These are phyloP conservation scores for Lodderomyces elongisporus DNA, from an alignment of 1,139 yeast genomes.

Conservation along the genomic window DNA sequence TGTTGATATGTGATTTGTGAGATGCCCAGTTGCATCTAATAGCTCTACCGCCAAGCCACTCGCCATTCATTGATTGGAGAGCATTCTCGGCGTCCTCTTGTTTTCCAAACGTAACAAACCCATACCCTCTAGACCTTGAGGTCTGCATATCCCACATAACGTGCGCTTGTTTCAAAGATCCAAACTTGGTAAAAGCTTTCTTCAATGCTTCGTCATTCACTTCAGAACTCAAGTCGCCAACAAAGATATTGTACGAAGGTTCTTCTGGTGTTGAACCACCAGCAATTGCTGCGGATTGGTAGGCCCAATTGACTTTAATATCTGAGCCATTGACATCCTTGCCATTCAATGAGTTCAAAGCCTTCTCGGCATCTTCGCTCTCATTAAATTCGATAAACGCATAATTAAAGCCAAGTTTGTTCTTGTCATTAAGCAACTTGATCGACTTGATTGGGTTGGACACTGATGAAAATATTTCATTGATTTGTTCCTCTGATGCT, in stretches of 20 bases:
- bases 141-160: conserved; percentile 99
- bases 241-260: conserved; percentile 65
- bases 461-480: conserved; percentile 55
- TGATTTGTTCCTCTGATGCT: conserved; percentile 58
- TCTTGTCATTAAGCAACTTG: conserved; percentile 72
- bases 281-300: conserved; percentile 53
- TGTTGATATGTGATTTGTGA: conserved; percentile 46
- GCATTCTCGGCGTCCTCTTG: conserved; percentile 73
- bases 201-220: conserved; percentile 72
- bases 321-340: conserved; percentile 45
- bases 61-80: conserved; percentile 70
- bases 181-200: conserved; percentile 54
- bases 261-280: conserved; percentile 40
- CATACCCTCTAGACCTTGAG: conserved; percentile 86
- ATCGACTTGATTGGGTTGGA: conserved; percentile 53
- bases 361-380: conserved; percentile 55
- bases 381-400: conserved; percentile 76
- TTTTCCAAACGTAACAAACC: conserved; percentile 76
- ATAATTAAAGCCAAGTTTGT: conserved; percentile 68
- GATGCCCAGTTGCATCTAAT: conserved; percentile 89
- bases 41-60: conserved; percentile 64
- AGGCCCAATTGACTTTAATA: conserved; percentile 77
- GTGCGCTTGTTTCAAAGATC: conserved; percentile 73
- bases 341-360: conserved; percentile 60
- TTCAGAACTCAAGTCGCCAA: conserved; percentile 82